phyloP scores from a whole-genome alignment of 805 yeast genomes.

The Wilhelminamyces savonicus region DNA sequence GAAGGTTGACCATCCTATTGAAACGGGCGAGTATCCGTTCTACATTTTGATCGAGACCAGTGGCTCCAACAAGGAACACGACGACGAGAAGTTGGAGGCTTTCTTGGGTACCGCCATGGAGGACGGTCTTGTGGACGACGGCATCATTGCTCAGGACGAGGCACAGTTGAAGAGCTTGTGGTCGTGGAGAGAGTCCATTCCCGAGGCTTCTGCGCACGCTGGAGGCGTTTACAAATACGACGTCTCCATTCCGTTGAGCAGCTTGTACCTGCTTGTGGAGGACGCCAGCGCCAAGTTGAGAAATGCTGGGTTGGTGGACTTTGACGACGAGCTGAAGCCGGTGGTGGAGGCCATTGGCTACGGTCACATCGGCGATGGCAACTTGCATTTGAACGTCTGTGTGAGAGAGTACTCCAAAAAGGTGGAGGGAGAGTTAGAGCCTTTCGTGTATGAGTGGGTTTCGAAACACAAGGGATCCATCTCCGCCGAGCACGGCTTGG shows the following conservation, averaged over 20 bases:
- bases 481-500: conserved; percentile 96
- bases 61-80: conserved; percentile 93
- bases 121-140: conserved; percentile 79
- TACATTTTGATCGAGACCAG: conserved; percentile 90
- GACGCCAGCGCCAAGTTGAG: conserved; percentile 61
- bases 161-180: conserved; percentile 77
- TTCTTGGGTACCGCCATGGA: conserved; percentile 85
- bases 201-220: conserved; percentile 76
- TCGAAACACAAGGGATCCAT: conserved; percentile 71
- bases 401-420: conserved; percentile 76
- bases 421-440: conserved; percentile 81
- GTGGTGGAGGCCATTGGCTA: conserved; percentile 90
- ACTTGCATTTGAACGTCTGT: conserved; percentile 87
- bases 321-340: conserved; percentile 59
- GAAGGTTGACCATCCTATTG: conserved; percentile 68
- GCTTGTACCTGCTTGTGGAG: conserved; percentile 75
- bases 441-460: conserved; percentile 93
- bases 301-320: conserved; percentile 52
- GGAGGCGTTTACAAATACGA: conserved; percentile 99
- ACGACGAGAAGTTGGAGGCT: conserved; percentile 78
- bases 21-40: conserved; percentile 71
- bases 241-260: conserved; percentile 81
- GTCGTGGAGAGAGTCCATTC: conserved; percentile 93
- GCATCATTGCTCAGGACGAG: conserved; percentile 94
- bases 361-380: conserved; percentile 99